Base-by-base conservation (phyloP, 345 rosid species). In the Eucalyptus urophylla region DNA sequence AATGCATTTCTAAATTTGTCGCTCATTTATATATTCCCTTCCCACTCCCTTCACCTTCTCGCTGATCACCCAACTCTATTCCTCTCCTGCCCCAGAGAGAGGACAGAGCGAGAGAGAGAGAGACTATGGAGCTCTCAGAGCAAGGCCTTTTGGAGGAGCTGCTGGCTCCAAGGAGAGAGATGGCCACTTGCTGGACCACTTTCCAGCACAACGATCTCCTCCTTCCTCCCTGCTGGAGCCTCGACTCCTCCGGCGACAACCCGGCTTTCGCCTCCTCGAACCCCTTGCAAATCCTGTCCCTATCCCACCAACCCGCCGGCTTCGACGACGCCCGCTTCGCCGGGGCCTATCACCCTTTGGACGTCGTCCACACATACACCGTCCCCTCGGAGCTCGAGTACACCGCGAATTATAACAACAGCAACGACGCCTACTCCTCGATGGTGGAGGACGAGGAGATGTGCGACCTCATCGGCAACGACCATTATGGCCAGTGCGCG, bases 121-220 rank as follows among this genome's bases (percentile, higher is more conserved):
- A 33, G 33, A 50, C 27, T 0, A 94, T 95, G 99, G 99, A 97
- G 94, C 95, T 96, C 21, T 90, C 92, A 43, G 95, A 95, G 31
- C 92, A 91, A 93, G 96, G 94, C 89, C 92, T 95, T 94, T 92
- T 93, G 87, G 99, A 96, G 93, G 99, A 96, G 91, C 89, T 95
- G 76, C 93, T 94, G 87, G 93, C 91, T 92, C 94, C 96, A 88
- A 92, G 94, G 90, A 94, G 94, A 89, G 95, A 94, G 54, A 47
- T 51, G 54, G 54, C 51, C 83, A n/a, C 88, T 43, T 62, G 81
- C 25, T 87, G 83, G 56, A 65, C 83, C 83, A 2, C 85, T 91
- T 45, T 90, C 88, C 90, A 45, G 90, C 43, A 87, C 90, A 89
- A 92, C 90, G 62, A 49, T 80, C 91, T 91, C 89, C 87, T 91